A percentile compares a stretch with the other conserved stretches of the same genome.
Conservation (phyloP, 2,329 filamentous ascomycete genomes). For the Madurella fahalii region DNA sequence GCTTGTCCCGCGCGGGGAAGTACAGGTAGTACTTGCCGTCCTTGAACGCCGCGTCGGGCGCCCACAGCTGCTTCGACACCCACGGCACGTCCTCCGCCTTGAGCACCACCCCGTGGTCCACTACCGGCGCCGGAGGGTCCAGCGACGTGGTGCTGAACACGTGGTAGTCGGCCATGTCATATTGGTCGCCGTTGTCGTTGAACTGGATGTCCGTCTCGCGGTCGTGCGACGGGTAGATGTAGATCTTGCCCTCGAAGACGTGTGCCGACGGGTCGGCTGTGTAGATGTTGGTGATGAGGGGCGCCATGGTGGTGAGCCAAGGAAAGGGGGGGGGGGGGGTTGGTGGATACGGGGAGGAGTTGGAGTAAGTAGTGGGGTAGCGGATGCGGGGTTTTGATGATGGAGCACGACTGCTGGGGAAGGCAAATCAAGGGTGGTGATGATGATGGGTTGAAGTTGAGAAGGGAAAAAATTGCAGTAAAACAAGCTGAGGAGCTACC, state of each 20-base stretch:
- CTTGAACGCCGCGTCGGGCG: slow-evolving; percentile 67
- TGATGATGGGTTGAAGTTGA: neutral
- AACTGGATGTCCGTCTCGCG: slow-evolving; percentile 68
- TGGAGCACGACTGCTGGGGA: neutral
- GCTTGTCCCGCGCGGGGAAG: slow-evolving; percentile 70
- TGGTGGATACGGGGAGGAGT: slow-evolving; percentile 17
- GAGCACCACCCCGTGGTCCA: slow-evolving; percentile 69
- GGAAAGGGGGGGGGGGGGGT: too few relatives aligned
- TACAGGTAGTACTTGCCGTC: slow-evolving; percentile 70
- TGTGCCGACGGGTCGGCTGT: slow-evolving; percentile 78
- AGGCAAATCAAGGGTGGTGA: neutral
- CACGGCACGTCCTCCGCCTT: slow-evolving; percentile 64
- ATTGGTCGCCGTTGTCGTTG: slow-evolving; percentile 83
- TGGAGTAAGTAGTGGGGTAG: slow-evolving; percentile 17
- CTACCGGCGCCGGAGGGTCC: slow-evolving; percentile 55
- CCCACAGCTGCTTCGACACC: slow-evolving; percentile 77
- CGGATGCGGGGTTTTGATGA: slow-evolving; percentile 9
- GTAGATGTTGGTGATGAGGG: slow-evolving; percentile 70
- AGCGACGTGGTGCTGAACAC: slow-evolving; percentile 59
- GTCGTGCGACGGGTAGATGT: slow-evolving; percentile 80
- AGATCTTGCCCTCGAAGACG: slow-evolving; percentile 70
- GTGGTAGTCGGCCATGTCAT: slow-evolving; percentile 81
- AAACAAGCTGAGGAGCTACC: slow-evolving; percentile 1
- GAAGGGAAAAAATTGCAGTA: neutral
- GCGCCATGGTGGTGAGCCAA: slow-evolving; percentile 38